phyloP scores from a whole-genome alignment of 441 rosid genomes.

The Manihot esculenta region DNA sequence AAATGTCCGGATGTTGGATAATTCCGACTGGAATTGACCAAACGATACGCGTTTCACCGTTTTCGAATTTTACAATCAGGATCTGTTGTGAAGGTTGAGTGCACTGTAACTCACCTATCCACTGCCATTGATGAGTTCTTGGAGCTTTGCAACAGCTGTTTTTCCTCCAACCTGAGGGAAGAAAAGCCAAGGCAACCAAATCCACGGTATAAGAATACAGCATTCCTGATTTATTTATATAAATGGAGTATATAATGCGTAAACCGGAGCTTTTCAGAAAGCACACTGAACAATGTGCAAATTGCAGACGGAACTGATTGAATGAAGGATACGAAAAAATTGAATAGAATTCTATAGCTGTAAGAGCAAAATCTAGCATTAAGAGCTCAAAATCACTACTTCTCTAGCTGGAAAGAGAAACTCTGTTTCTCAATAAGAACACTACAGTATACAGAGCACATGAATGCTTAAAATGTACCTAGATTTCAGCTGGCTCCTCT shows the following conservation, averaged over 20 bases:
- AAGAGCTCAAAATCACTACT: neutral
- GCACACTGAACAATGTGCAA: neutral
- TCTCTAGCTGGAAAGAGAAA: neutral
- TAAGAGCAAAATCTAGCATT: neutral
- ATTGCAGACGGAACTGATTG: neutral
- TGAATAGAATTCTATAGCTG: neutral
- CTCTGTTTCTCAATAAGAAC: conserved; percentile 1
- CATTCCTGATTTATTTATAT: neutral
- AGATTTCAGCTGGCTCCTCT: conserved; percentile 24
- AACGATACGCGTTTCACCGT: neutral
- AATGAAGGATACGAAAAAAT: neutral
- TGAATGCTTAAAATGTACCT: conserved; percentile 28
- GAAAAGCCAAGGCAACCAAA: conserved; percentile 13
- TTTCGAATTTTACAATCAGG: neutral
- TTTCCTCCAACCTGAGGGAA: conserved; percentile 25
- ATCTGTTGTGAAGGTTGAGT: conserved; percentile 5
- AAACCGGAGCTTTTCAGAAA: neutral
- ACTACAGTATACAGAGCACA: neutral
- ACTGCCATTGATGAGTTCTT: conserved; percentile 42
- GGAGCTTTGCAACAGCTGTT: conserved; percentile 26
- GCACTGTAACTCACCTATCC: conserved; percentile 36
- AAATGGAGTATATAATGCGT: too few species aligned
- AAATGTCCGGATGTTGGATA: neutral
- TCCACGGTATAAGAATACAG: neutral
- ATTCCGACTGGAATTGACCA: neutral